Evolutionary conservation across 2,329 filamentous ascomycete genomes (phyloP), one percentile per base, ranked within the genome.

Genomic region (Arthrobotrys entomopaga): DNA sequence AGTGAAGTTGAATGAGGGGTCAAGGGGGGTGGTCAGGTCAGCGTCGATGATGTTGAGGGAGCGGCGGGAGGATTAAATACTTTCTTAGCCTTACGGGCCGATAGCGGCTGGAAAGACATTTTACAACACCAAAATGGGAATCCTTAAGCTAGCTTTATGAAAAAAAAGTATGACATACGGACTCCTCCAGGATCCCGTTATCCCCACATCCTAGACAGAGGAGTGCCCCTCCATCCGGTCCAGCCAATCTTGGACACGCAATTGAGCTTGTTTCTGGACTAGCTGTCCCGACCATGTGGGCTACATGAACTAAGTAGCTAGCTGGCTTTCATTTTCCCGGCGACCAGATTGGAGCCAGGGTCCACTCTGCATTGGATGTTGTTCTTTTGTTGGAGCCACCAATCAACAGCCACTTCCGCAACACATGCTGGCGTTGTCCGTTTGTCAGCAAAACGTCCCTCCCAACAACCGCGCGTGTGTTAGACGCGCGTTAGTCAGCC

Each of bases 31-130:
- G 6, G 42, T 46, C 13, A 19, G 16, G 11, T 24, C 13, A 13
- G 16, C 24, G 57, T 60, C 24, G 57, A 52, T 22, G 26, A 42
- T 24, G 7, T 63, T 16, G 46, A 52, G 3, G 40, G 43, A 34
- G 24, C 29, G 29, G 19, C 15, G 48, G 13, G 3, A n/a, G n/a
- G 26, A 29, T 53, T 54, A 59, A 48, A 67, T 16, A 53, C 34
- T 34, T 48, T 20, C 40, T 50, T 34, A 7, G 29, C 10, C 10
- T 10, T 10, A 34, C 29, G 10, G 53, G 65, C 65, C 65, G 65
- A 61, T 69, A 60, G 48, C 65, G 65, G 65, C 57, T 61, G 43
- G 26, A 13, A n/a, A 53, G 10, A 13, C 20, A 34, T 67, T 67
- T 58, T 54, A 49, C 65, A 69, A 56, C 65, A 59, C 56, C 56